Evolutionary conservation across 1,284 basidiomycete species (phyloP), one percentile per base, ranked within the genome.

Genomic region (Ganoderma lucidum): DNA sequence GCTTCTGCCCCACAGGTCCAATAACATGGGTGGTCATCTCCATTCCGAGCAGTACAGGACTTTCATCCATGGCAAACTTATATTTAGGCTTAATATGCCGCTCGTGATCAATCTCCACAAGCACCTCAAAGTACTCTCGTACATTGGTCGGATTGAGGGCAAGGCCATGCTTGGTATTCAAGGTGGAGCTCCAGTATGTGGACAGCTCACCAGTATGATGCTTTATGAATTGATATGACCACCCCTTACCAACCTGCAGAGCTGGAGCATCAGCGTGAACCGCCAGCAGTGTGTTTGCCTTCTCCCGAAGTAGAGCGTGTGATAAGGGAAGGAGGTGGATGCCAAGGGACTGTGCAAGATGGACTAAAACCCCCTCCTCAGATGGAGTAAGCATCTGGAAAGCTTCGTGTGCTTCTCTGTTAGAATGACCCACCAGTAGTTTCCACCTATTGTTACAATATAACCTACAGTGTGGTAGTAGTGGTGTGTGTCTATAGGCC

Each of bases 101-200:
- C 37, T 37, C 37, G 9, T 37, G 23, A 23, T 23, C 23, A 23
- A 23, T 23, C 23, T 23, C 23, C 23, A 1, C 23, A 23, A 23
- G 23, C 39, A 51, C 48, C 28, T 63, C 62, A 51, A 63, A 63
- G 37, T 53, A 63, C 48, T 51, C 48, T 28, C n/a, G 48, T n/a
- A 51, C 48, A 51, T 51, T 51, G 48, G 48, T 51, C 23, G 48
- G 48, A 51, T 51, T 51, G 5, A 51, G 23, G 48, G 48, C 48
- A 23, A 51, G 48, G 48, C 48, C 48, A 51, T 6, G n/a, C 48
- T 51, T 51, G 6, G 48, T 51, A 28, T 28, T 51, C 10, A 51
- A 51, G 12, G 68, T 74, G 48, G 23, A 23, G 23, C 23, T 23
- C 23, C 23, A 23, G 23, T 23, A 23, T 23, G 23, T 23, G 23